Percentiles rank a stretch among this genome's conserved stretches.
Evolutionary conservation across 2,329 filamentous ascomycete species (phyloP).

Genomic region (Pseudogymnoascus sp.): DNA sequence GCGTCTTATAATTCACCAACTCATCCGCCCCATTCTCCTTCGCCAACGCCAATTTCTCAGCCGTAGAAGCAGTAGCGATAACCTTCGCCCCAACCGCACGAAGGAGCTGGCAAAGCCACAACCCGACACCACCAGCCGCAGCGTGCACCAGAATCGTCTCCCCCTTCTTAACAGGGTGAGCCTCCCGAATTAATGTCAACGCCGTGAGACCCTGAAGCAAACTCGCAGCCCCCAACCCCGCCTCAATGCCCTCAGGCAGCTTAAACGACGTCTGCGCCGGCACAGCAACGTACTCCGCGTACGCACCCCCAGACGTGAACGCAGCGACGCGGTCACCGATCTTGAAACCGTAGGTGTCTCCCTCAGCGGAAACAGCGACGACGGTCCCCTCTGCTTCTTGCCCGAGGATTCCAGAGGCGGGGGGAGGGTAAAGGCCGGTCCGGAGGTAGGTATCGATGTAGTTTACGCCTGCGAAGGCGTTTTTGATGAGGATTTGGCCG

Average conservation of each 20-base stretch:
- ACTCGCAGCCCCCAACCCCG: conserved; percentile 58
- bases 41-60: conserved; percentile 66
- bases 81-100: conserved; percentile 64
- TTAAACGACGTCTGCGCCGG: conserved; percentile 48
- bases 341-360: conserved; percentile 46
- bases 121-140: conserved; percentile 74
- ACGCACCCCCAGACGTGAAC: conserved; percentile 43
- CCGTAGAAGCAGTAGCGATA: conserved; percentile 71
- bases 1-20: conserved; percentile 62
- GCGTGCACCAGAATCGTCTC: conserved; percentile 83
- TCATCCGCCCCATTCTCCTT: conserved; percentile 63
- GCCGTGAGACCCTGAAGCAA: conserved; percentile 81
- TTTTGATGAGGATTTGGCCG: conserved; percentile 73
- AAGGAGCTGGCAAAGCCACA: conserved; percentile 69
- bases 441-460: conserved; percentile 92
- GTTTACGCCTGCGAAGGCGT: conserved; percentile 74
- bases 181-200: conserved; percentile 69
- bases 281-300: conserved; percentile 50
- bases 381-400: conserved; percentile 72
- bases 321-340: conserved; percentile 67
- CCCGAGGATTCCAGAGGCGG: conserved; percentile 68
- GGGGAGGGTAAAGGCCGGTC: conserved; percentile 68
- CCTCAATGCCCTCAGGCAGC: conserved; percentile 55
- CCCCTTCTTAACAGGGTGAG: conserved; percentile 60
- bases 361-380: conserved; percentile 49